A percentile compares a stretch with the other conserved stretches of the same genome.
Conservation (phyloP, 495 filamentous ascomycete genomes). For the Chaetomium fimeti region DNA sequence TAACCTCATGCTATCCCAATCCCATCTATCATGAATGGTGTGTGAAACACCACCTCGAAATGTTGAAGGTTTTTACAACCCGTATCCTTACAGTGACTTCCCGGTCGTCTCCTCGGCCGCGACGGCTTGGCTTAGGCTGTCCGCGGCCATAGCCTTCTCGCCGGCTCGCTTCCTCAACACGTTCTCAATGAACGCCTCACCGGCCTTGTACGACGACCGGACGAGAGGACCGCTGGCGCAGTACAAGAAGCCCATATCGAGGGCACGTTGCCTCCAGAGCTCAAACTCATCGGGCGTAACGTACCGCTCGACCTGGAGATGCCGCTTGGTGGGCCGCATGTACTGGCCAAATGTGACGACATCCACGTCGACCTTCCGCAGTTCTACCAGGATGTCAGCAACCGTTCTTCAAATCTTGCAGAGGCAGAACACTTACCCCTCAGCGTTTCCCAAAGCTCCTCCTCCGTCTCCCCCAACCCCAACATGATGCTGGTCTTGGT, state of each 20-base stretch:
- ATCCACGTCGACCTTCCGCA: constrained; percentile 77
- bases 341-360: constrained; percentile 99
- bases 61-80: constrained; percentile 16
- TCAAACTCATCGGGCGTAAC: constrained; percentile 89
- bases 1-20: constrained; percentile 17
- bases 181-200: constrained; percentile 98
- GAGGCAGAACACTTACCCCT: constrained; percentile 49
- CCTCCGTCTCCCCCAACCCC: constrained; percentile 86
- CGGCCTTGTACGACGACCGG: constrained; percentile 92
- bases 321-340: constrained; percentile 96
- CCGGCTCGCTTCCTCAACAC: constrained; percentile 82
- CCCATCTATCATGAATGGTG: constrained; percentile 15
- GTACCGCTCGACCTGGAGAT: constrained; percentile 95
- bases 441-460: constrained; percentile 80
- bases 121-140: constrained; percentile 27
- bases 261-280: constrained; percentile 80
- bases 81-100: constrained; percentile 21
- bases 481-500: constrained; percentile 99
- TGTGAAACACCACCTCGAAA: constrained; percentile 23
- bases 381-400: constrained; percentile 48
- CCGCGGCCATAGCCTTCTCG: constrained; percentile 34
- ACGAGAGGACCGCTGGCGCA: constrained; percentile 92
- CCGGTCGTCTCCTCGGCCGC: constrained; percentile 27
- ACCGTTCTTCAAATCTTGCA: neutral
- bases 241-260: constrained; percentile 96